These are phyloP conservation scores for Apiospora marii DNA, from an alignment of 2,329 filamentous ascomycete species.

Conservation along the genomic window DNA sequence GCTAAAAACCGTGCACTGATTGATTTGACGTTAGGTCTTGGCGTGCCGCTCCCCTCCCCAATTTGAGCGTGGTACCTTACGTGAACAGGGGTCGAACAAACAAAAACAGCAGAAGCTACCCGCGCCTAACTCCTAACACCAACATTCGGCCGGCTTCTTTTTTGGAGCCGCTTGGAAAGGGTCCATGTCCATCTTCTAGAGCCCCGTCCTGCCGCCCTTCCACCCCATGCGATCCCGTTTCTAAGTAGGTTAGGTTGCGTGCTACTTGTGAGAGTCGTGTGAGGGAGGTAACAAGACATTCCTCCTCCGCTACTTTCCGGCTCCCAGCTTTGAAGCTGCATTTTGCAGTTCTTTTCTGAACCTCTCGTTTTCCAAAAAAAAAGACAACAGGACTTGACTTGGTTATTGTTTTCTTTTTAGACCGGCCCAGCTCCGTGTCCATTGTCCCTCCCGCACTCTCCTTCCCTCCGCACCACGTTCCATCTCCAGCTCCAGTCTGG, in stretches of 20 bases:
- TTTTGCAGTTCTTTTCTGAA: conserved; percentile 1
- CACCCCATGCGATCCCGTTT: conserved; percentile 6
- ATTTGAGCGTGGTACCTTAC: conserved; percentile 4
- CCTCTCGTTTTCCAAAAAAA: not conserved
- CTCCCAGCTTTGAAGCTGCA: conserved; percentile 10
- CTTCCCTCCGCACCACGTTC: not conserved
- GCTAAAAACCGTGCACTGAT: not conserved
- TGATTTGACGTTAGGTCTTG: not conserved
- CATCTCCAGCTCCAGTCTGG: conserved; percentile 14
- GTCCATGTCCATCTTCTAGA: conserved; percentile 14
- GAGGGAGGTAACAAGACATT: conserved; percentile 11
- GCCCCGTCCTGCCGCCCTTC: not conserved
- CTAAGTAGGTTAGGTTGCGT: not conserved
- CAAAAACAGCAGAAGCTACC: not conserved
- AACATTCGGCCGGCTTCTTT: conserved; percentile 12
- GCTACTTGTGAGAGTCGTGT: conserved; percentile 16
- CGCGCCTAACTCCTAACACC: not conserved
- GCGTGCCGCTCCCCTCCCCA: not conserved
- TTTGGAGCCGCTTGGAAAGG: conserved; percentile 15
- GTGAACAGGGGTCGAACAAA: not conserved
- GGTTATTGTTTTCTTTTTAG: conserved; percentile 19
- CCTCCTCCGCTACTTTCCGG: not conserved
- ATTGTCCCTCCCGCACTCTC: not conserved
- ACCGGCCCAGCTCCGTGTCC: not conserved
- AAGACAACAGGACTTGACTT: not conserved